phyloP scores from a whole-genome alignment of 2,329 filamentous ascomycete species.

The Penicillium fuscoglaucum region DNA sequence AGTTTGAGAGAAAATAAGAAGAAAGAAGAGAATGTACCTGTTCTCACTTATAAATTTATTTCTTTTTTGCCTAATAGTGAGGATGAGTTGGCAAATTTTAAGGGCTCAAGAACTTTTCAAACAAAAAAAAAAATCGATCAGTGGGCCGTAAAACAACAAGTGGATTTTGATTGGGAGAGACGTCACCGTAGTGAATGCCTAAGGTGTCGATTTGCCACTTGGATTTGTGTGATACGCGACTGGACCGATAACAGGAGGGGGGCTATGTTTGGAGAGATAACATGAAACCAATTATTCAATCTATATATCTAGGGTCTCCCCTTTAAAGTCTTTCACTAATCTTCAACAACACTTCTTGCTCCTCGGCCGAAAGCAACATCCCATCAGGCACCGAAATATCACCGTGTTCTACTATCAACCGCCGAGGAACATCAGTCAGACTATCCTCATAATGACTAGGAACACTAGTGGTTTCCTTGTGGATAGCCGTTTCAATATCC shows the following conservation, averaged over 20 bases:
- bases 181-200: slow-evolving; percentile 10
- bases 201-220: slow-evolving; percentile 10
- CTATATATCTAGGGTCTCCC: background rate
- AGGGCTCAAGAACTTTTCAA: background rate
- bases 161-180: slow-evolving; percentile 11
- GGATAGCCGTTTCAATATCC: slow-evolving; percentile 23
- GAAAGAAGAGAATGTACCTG: background rate
- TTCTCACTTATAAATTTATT: background rate
- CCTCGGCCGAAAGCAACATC: slow-evolving; percentile 35
- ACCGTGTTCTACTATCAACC: slow-evolving; percentile 33
- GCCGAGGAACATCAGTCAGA: slow-evolving; percentile 25
- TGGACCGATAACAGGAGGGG: background rate
- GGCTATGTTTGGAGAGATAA: background rate
- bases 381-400: slow-evolving; percentile 36
- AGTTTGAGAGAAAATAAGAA: slow-evolving; percentile 2
- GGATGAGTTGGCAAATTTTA: background rate
- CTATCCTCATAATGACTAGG: slow-evolving; percentile 27
- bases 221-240: slow-evolving; percentile 5
- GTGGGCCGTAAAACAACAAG: slow-evolving; percentile 2
- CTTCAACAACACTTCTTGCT: slow-evolving; percentile 33
- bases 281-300: background rate
- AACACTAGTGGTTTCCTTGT: slow-evolving; percentile 20
- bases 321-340: slow-evolving; percentile 37
- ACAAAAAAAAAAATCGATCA: slow-evolving; percentile 9
- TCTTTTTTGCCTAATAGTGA: background rate